Evolutionary conservation across 2,329 filamentous ascomycete species (phyloP).

Genomic region (Alternaria triticina): DNA sequence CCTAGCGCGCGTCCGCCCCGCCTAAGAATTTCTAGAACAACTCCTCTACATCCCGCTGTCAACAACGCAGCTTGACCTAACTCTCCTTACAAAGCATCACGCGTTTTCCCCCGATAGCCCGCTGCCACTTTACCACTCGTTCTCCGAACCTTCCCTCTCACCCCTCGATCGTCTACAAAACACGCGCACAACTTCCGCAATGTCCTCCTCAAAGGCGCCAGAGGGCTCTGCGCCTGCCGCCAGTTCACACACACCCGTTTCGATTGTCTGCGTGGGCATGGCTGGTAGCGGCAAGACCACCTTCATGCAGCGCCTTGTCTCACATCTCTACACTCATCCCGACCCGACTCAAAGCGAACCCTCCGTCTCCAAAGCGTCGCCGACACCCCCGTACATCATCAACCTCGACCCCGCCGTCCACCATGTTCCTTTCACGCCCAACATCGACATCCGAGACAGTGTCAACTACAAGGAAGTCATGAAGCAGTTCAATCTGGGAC

Average conservation of each 20-base stretch:
- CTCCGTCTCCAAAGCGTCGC: slow-evolving; percentile 35
- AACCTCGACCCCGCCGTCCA: slow-evolving; percentile 96
- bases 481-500: slow-evolving; percentile 97
- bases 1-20: slow-evolving; percentile 32
- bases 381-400: slow-evolving; percentile 84
- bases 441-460: slow-evolving; percentile 98
- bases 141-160: neutral
- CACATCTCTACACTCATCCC: slow-evolving; percentile 81
- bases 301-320: slow-evolving; percentile 98
- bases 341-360: slow-evolving; percentile 50
- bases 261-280: slow-evolving; percentile 96
- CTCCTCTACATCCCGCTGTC: neutral
- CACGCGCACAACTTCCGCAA: slow-evolving; percentile 34
- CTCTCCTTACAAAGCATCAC: neutral
- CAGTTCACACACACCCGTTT: slow-evolving; percentile 60
- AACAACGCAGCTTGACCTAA: slow-evolving; percentile 12
- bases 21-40: slow-evolving; percentile 41
- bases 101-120: neutral
- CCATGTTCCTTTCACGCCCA: slow-evolving; percentile 91
- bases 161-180: neutral
- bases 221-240: slow-evolving; percentile 19
- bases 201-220: slow-evolving; percentile 48
- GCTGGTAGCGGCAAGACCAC: slow-evolving; percentile 99
- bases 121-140: neutral
- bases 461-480: slow-evolving; percentile 99